Conservation (phyloP, 1,284 basidiomycete species). For the Butyriboletus appendiculatus region DNA sequence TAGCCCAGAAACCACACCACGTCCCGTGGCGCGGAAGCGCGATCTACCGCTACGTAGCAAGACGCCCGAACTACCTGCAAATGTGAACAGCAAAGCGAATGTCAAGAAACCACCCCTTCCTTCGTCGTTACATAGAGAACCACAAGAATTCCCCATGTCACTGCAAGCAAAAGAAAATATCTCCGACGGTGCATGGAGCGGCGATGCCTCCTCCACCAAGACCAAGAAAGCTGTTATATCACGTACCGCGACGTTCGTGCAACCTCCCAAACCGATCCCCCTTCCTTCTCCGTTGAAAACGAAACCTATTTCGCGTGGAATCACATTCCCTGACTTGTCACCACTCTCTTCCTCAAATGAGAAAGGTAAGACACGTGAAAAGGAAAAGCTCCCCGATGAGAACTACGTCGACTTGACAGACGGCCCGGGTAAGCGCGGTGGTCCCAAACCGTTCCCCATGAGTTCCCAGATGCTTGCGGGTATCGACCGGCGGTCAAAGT, state of each 20-base stretch:
- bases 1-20: constrained; percentile 24
- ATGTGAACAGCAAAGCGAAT: not conserved
- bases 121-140: constrained; percentile 15
- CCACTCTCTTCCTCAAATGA: constrained; percentile 20
- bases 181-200: constrained; percentile 14
- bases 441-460: constrained; percentile 52
- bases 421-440: constrained; percentile 1
- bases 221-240: constrained; percentile 15
- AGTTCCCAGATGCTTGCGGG: constrained; percentile 43
- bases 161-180: constrained; percentile 26
- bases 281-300: constrained; percentile 26
- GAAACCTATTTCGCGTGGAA: constrained; percentile 10
- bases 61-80: constrained; percentile 2
- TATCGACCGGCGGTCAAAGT: constrained; percentile 31
- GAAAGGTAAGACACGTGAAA: constrained; percentile 23
- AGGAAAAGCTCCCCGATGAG: constrained; percentile 7
- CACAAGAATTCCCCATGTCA: constrained; percentile 28
- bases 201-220: constrained; percentile 16
- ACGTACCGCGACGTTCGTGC: constrained; percentile 3
- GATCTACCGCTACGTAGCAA: constrained; percentile 8
- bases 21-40: constrained; percentile 1
- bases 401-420: not conserved
- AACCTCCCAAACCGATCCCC: constrained; percentile 10
- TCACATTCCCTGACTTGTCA: constrained; percentile 28
- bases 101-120: constrained; percentile 6